Base-by-base conservation (phyloP, 2,329 filamentous ascomycete genomes). In the Fonsecaea pedrosoi region DNA sequence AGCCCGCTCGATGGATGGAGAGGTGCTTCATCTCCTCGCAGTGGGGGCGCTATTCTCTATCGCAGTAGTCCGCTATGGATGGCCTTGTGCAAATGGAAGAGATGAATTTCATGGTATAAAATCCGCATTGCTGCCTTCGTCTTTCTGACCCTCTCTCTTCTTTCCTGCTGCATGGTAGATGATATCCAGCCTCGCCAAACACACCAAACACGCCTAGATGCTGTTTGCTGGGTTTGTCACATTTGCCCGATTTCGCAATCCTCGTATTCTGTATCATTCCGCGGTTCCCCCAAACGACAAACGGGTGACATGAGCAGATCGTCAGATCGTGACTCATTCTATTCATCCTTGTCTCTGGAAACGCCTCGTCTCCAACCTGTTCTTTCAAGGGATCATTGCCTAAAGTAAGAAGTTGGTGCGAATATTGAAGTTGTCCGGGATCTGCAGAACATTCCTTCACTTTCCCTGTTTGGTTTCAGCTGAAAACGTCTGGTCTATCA, bases 31-130 rank as follows among this genome's bases (percentile, higher is more conserved):
- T 30, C 45, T 13, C 12, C 18, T 50, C 18, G 9, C 18, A 30
- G 9, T 7, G 21, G 45, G 21, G 18, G 25, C 42, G 18, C 21
- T 30, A 13, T 3, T 10, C 45, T 30, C 45, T 21, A 50, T 50
- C 9, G 9, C 45, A 30, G 45, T 50, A 50, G 18, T 50, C 45
- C 45, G 25, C 45, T 12, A 50, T 13, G 45, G 45, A 21, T 12
- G 45, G 45, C 45, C 45, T 50, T 25, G 42, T 48, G 58, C 42
- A 45, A 48, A 42, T 59, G 56, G 6, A 59, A 37, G 30, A 32
- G 40, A 58, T 40, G 55, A 58, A 40, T 58, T 25, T 42, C 12
- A 40, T 50, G 40, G 45, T 50, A 50, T 30, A 30, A 21, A 21
- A 4, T 25, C 25, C 4, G 21, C 15, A 13, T 25, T 13, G 21